Evolutionary conservation across 441 rosid genomes (phyloP).

Genomic region (Theobroma grandiflorum): DNA sequence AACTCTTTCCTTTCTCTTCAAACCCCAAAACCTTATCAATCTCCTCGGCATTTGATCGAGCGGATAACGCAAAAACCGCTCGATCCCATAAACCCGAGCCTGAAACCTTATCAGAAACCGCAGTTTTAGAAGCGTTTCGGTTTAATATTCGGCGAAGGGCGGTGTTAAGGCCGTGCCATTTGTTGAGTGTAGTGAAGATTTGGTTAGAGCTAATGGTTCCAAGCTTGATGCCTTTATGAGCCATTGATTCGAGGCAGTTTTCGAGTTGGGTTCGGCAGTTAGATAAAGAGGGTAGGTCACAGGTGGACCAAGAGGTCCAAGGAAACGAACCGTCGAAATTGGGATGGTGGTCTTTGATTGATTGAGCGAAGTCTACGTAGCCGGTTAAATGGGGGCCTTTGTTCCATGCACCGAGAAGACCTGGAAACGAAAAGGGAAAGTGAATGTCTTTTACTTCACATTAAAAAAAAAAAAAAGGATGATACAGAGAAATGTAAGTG

Average conservation of each 20-base stretch:
- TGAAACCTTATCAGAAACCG: constrained; percentile 56
- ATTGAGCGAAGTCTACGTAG: constrained; percentile 86
- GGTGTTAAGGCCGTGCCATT: constrained; percentile 79
- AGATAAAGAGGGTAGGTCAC: constrained; percentile 66
- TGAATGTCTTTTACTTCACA: neutral
- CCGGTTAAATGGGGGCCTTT: constrained; percentile 86
- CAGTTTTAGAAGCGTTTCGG: constrained; percentile 38
- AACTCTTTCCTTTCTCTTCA: constrained; percentile 56
- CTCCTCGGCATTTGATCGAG: constrained; percentile 77
- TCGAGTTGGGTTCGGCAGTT: constrained; percentile 83
- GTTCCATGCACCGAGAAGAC: constrained; percentile 86
- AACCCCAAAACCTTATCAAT: constrained; percentile 65
- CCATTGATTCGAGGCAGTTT: constrained; percentile 88
- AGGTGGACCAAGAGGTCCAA: constrained; percentile 88
- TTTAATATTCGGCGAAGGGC: constrained; percentile 64
- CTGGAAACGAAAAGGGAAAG: constrained; percentile 43
- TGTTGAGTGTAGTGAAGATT: constrained; percentile 76
- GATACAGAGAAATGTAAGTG: neutral
- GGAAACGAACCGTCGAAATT: constrained; percentile 70
- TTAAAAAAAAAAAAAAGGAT: no score
- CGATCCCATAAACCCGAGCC: constrained; percentile 79
- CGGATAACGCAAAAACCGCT: constrained; percentile 71
- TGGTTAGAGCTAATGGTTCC: constrained; percentile 83
- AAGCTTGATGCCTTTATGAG: constrained; percentile 66
- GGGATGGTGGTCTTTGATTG: constrained; percentile 82